Percentiles rank a stretch among this genome's conserved stretches.
Evolutionary conservation across 306 rosid species (phyloP).

Genomic region (Cucurbita moschata): DNA sequence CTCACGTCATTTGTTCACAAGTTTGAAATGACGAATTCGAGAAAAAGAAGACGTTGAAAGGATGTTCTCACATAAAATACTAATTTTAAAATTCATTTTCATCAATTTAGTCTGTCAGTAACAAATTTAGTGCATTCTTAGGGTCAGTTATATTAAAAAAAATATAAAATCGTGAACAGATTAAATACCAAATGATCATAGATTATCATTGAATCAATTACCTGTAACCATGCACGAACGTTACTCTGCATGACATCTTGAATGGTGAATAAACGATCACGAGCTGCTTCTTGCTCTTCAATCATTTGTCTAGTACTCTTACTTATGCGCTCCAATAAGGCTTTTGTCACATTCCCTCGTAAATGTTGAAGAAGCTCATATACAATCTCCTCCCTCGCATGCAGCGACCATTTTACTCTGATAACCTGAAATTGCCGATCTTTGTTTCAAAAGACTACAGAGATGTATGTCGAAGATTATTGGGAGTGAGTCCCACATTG

Average conservation of each 20-base stretch:
- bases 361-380: slow-evolving; percentile 84
- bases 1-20: background rate
- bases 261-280: slow-evolving; percentile 83
- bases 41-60: background rate
- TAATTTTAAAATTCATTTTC: background rate
- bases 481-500: too few species aligned
- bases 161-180: background rate
- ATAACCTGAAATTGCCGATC: slow-evolving; percentile 46
- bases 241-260: slow-evolving; percentile 95
- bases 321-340: slow-evolving; percentile 43
- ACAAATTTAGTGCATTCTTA: background rate
- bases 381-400: slow-evolving; percentile 85
- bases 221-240: slow-evolving; percentile 98
- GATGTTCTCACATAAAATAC: background rate
- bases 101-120: background rate
- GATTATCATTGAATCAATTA: slow-evolving; percentile 10
- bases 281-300: slow-evolving; percentile 97
- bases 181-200: background rate
- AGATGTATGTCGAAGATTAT: background rate
- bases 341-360: slow-evolving; percentile 48
- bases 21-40: background rate
- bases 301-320: slow-evolving; percentile 74
- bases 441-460: background rate
- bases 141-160: background rate
- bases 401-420: slow-evolving; percentile 95